phyloP scores from a whole-genome alignment of 2,329 filamentous ascomycete species.

The Sordariomycetes sp. region DNA sequence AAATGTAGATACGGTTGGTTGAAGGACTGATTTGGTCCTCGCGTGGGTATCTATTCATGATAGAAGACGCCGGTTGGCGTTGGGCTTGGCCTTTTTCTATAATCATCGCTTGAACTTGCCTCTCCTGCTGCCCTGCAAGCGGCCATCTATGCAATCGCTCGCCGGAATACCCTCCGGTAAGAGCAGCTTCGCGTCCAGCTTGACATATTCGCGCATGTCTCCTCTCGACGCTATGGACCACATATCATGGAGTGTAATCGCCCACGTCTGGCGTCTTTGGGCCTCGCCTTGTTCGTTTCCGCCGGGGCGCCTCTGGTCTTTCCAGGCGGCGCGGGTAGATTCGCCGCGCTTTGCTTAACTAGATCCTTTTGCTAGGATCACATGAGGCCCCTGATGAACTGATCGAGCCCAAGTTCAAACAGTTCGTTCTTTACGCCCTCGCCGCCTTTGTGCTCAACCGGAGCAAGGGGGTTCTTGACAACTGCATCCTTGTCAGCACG shows the following conservation, averaged over 20 bases:
- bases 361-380: conserved; percentile 14
- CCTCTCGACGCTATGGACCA: no score
- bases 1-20: conserved; percentile 1
- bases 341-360: background rate
- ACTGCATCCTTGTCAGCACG: conserved; percentile 29
- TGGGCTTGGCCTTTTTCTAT: background rate
- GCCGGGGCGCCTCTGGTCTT: no score
- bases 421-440: conserved; percentile 63
- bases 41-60: background rate
- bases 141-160: no score
- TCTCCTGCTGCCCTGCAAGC: no score
- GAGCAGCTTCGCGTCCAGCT: no score
- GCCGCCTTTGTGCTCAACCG: conserved; percentile 59
- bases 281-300: no score
- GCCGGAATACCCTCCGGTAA: no score
- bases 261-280: no score
- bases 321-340: background rate
- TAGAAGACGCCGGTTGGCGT: no score
- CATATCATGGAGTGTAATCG: background rate
- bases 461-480: conserved; percentile 61
- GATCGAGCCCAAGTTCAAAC: conserved; percentile 64
- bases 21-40: background rate
- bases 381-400: conserved; percentile 62
- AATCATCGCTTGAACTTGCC: no score
- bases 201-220: no score